Percentiles rank a stretch among this genome's conserved stretches.
Evolutionary conservation across 495 filamentous ascomycete species (phyloP).

Genomic region (Hypomontagnella monticulosa): DNA sequence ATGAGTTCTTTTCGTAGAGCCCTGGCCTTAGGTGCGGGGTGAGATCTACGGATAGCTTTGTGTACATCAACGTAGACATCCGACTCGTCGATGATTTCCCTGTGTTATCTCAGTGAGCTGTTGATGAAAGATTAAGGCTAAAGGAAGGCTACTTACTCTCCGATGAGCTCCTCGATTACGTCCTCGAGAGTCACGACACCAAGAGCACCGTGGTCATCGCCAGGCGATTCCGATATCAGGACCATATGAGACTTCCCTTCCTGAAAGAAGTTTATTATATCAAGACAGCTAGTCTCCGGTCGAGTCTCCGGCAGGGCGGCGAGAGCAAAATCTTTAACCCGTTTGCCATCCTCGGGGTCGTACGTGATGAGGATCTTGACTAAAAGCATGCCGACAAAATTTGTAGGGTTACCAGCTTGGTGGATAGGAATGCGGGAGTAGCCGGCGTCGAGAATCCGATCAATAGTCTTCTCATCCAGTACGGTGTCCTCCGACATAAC

Average conservation of each 20-base stretch:
- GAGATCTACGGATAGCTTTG: slow-evolving; percentile 85
- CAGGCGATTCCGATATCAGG: slow-evolving; percentile 87
- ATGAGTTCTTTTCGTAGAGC: slow-evolving; percentile 68
- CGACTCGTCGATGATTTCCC: slow-evolving; percentile 83
- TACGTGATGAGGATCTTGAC: slow-evolving; percentile 99
- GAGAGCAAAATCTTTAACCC: slow-evolving; percentile 87
- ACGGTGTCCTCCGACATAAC: slow-evolving; percentile 92
- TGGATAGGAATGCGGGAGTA: slow-evolving; percentile 97
- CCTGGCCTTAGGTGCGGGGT: slow-evolving; percentile 55
- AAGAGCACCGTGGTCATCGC: slow-evolving; percentile 85
- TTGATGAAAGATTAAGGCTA: not conserved
- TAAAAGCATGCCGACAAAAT: slow-evolving; percentile 96
- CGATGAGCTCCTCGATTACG: slow-evolving; percentile 97
- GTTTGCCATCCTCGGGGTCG: slow-evolving; percentile 89
- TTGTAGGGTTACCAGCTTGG: slow-evolving; percentile 79
- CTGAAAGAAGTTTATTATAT: slow-evolving; percentile 99
- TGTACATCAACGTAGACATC: slow-evolving; percentile 97
- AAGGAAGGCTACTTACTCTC: slow-evolving; percentile 75
- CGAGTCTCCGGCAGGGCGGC: slow-evolving; percentile 95
- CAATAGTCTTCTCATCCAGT: slow-evolving; percentile 91
- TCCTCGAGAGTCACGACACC: slow-evolving; percentile 97
- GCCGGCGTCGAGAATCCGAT: slow-evolving; percentile 87
- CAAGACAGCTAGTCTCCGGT: slow-evolving; percentile 93
- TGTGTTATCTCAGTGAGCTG: slow-evolving; percentile 44
- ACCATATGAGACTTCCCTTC: slow-evolving; percentile 99